Evolutionary conservation across 768 basidiomycete species (phyloP).

Genomic region (Lactarius vividus): DNA sequence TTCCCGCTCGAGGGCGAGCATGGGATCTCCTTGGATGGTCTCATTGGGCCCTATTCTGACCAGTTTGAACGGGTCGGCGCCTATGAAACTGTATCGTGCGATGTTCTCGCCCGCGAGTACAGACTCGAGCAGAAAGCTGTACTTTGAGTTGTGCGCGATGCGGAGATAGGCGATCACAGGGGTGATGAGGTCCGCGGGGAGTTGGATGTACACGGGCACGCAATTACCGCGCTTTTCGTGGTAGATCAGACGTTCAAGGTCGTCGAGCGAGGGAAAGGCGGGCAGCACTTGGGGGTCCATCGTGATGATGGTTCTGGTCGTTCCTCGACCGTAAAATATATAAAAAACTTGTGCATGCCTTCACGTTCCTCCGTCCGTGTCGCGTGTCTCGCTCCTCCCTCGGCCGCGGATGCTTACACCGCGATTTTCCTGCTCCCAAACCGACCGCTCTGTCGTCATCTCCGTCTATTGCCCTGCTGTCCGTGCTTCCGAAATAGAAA

Average conservation of each 20-base stretch:
- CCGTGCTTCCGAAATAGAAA: conserved; percentile 74
- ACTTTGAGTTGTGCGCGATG: conserved; percentile 86
- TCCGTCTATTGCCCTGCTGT: conserved; percentile 70
- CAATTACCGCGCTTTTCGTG: conserved; percentile 87
- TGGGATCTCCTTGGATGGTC: conserved; percentile 83
- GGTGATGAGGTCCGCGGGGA: conserved; percentile 94
- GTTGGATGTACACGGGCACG: conserved; percentile 86
- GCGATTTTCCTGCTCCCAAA: conserved; percentile 68
- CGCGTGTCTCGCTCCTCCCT: neutral
- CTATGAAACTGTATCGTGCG: conserved; percentile 94
- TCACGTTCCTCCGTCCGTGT: neutral
- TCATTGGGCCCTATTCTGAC: conserved; percentile 85
- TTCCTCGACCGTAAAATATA: neutral
- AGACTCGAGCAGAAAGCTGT: conserved; percentile 94
- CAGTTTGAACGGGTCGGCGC: conserved; percentile 92
- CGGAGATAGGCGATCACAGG: conserved; percentile 96
- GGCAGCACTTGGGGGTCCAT: conserved; percentile 44
- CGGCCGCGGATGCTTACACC: conserved; percentile 65
- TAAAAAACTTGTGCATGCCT: neutral
- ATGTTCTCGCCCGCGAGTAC: conserved; percentile 87
- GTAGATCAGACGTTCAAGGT: conserved; percentile 72
- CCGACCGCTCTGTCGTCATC: conserved; percentile 50
- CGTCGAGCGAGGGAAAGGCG: conserved; percentile 68
- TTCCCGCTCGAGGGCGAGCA: conserved; percentile 79
- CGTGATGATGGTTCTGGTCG: neutral